Percentiles rank a stretch among this genome's conserved stretches.
phyloP scores from a whole-genome alignment of 163 green algal species.

The Smithsoniella earleae region DNA sequence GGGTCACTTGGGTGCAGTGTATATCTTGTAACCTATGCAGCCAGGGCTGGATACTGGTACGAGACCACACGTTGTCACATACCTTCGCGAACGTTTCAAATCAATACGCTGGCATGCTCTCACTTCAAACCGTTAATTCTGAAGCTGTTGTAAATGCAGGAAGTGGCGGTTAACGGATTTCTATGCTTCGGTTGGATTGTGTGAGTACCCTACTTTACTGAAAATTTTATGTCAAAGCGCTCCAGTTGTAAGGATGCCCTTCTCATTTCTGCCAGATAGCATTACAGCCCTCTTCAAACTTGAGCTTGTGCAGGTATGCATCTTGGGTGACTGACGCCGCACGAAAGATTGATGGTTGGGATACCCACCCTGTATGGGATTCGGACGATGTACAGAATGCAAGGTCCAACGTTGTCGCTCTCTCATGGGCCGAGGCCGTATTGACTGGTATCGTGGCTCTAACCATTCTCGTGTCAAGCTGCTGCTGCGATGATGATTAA shows the following conservation, averaged over 20 bases:
- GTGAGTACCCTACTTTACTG: not conserved
- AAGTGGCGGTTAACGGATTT: not conserved
- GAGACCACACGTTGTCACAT: too few relatives aligned
- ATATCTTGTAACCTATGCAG: slow-evolving; percentile 8
- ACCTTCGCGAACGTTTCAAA: too few relatives aligned
- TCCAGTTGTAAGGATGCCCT: too few relatives aligned
- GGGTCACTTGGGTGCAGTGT: too few relatives aligned
- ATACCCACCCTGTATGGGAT: slow-evolving; percentile 11
- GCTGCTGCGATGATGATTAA: slow-evolving; percentile 2
- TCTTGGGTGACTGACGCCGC: not conserved
- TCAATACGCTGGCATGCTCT: too few relatives aligned
- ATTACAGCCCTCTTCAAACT: too few relatives aligned
- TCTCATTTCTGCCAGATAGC: too few relatives aligned
- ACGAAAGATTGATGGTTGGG: slow-evolving; percentile 21
- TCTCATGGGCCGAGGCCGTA: slow-evolving; percentile 16
- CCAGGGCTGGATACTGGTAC: too few relatives aligned
- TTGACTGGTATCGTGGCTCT: slow-evolving; percentile 7
- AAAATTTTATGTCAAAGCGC: too few relatives aligned
- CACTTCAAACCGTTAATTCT: too few relatives aligned
- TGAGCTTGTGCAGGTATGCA: not conserved
- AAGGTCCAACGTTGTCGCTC: not conserved
- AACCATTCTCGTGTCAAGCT: not conserved
- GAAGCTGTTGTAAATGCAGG: too few relatives aligned
- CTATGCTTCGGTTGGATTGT: not conserved
- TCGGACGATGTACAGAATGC: slow-evolving; percentile 10